phyloP scores from a whole-genome alignment of 2,329 filamentous ascomycete genomes.

The Rhytidhysteron rufulum region DNA sequence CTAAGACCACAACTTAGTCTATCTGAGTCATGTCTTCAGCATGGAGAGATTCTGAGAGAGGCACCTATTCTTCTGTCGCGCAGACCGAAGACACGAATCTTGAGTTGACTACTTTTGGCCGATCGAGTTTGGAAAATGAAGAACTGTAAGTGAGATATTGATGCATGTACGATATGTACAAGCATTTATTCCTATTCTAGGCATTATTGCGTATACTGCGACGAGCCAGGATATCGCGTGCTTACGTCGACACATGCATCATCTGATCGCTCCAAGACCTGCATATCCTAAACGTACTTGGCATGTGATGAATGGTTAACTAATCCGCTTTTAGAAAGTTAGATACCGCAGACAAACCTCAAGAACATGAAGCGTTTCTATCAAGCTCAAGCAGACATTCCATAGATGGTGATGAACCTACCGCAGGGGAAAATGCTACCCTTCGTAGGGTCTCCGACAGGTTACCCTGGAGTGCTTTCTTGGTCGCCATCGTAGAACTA shows the following conservation, averaged over 20 bases:
- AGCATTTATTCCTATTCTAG: no score
- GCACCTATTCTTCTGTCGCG: slow-evolving; percentile 28
- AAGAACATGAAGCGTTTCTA: no score
- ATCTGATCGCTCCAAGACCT: no score
- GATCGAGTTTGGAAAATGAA: slow-evolving; percentile 9
- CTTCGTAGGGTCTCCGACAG: slow-evolving; percentile 36
- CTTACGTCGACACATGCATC: no score
- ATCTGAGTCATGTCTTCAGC: background rate
- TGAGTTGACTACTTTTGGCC: slow-evolving; percentile 14
- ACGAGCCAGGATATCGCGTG: no score
- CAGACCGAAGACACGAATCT: slow-evolving; percentile 22
- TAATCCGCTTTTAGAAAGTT: no score
- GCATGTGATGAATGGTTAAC: no score
- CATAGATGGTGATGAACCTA: slow-evolving; percentile 21
- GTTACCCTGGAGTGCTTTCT: slow-evolving; percentile 34
- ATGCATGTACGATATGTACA: no score
- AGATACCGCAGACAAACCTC: no score
- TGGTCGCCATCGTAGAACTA: slow-evolving; percentile 39
- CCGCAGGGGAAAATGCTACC: slow-evolving; percentile 29
- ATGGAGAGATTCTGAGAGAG: slow-evolving; percentile 12
- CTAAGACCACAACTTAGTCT: no score
- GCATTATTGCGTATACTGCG: no score
- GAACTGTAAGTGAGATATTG: slow-evolving; percentile 11
- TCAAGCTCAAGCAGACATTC: background rate
- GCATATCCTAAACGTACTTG: background rate